phyloP scores from a whole-genome alignment of 805 yeast species.

The Monosporozyma siamensis region DNA sequence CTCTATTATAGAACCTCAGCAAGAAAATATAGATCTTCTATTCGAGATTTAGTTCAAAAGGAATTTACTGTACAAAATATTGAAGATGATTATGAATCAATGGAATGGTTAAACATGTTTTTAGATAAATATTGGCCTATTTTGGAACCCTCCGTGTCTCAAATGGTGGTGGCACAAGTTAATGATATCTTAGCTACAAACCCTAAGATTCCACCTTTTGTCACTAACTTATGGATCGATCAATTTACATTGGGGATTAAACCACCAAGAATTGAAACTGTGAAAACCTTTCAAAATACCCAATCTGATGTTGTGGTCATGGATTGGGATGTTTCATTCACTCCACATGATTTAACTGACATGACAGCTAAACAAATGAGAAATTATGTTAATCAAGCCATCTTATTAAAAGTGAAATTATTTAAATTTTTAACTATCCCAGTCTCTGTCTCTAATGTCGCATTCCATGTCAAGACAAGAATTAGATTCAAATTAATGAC shows the following conservation, averaged over 20 bases:
- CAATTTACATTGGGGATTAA: conserved; percentile 88
- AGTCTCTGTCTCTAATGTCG: conserved; percentile 65
- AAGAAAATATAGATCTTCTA: conserved; percentile 61
- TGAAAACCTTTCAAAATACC: conserved; percentile 85
- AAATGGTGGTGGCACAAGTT: conserved; percentile 74
- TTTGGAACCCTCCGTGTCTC: conserved; percentile 82
- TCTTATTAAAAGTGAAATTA: conserved; percentile 66
- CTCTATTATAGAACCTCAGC: conserved; percentile 76
- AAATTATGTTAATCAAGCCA: conserved; percentile 73
- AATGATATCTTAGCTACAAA: conserved; percentile 75
- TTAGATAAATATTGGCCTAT: conserved; percentile 87
- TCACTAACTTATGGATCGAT: conserved; percentile 77
- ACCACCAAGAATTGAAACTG: conserved; percentile 88
- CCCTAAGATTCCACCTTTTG: conserved; percentile 67
- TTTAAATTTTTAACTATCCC: conserved; percentile 73
- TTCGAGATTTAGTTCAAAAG: conserved; percentile 76
- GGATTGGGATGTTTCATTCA: conserved; percentile 93
- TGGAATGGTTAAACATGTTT: conserved; percentile 92
- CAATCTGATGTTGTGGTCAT: conserved; percentile 87
- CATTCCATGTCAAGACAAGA: conserved; percentile 67
- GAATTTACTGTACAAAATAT: conserved; percentile 72
- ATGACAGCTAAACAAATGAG: conserved; percentile 76
- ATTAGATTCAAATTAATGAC: conserved; percentile 84
- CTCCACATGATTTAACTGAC: conserved; percentile 85
- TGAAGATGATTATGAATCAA: conserved; percentile 82